Base-by-base conservation (phyloP, 2,329 filamentous ascomycete species). In the Trichoderma sp. region DNA sequence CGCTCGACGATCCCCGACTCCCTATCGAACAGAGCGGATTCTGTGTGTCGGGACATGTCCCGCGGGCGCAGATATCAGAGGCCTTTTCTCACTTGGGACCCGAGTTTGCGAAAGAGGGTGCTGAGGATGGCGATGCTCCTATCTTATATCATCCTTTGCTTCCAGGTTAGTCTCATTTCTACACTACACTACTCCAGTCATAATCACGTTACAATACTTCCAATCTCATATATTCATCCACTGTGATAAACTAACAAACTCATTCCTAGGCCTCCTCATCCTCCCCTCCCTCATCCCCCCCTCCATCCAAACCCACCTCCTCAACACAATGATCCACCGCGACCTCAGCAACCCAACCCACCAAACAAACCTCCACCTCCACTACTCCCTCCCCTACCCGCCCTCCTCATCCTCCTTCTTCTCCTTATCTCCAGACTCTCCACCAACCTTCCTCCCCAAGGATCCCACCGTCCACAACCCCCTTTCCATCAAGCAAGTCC, bases 281-380 rank as follows among this genome's bases (percentile, higher is more conserved):
- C 83, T 95, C 3, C 95, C 95, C 14, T 87, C 87, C 30, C 84
- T 98, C 9, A 83, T 98, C 11, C 91, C 94, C 5, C 86, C 88
- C 18, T 77, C 83, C 6, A 84, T 93, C 15, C 96, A 99, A 80
- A 83, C 86, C 72, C 82, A 84, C 47, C 85, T 98, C 3, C 86
- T 98, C 6, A 89, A 89, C 58, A 89, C 88, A 70, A 87, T 97
- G 74, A 84, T 98, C 34, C 93, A 97, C 81, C 87, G 85, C 28
- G 92, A 97, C 80, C 87, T 97, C 18, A 90, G 90, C 73, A 88
- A 92, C 74, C 89, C 90, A 3, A 79, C 84, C 4, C 94, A 98
- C 79, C 88, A 92, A 78, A 98, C 95, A 67, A 99, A 98, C 81
- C 84, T 98, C n/a, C 92, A 97, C 81, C 86, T 94, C 1, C 93